A percentile compares a stretch with the other conserved stretches of the same genome.
phyloP scores from a whole-genome alignment of 2,329 filamentous ascomycete genomes.

The Pyrenochaeta sp. region DNA sequence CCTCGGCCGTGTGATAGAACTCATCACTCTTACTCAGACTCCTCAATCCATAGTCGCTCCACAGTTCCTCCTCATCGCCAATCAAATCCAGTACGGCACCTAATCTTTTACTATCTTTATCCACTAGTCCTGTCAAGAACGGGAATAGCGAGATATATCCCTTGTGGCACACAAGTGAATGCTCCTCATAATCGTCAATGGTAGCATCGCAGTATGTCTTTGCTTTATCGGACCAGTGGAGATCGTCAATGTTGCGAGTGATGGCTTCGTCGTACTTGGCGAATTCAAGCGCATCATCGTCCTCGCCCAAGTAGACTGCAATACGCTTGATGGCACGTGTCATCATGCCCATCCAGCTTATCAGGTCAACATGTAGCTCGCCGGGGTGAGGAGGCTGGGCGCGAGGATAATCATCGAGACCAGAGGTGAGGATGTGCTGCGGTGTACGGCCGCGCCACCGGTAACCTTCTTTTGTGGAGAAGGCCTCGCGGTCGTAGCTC shows the following conservation, averaged over 20 bases:
- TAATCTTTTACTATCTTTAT: slow-evolving; percentile 76
- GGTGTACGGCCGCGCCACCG: slow-evolving; percentile 92
- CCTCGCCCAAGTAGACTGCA: slow-evolving; percentile 75
- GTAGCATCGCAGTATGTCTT: slow-evolving; percentile 94
- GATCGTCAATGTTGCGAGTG: slow-evolving; percentile 83
- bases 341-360: slow-evolving; percentile 99
- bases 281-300: slow-evolving; percentile 79
- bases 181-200: slow-evolving; percentile 94
- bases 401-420: slow-evolving; percentile 95
- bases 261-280: slow-evolving; percentile 78
- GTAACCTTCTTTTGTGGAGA: slow-evolving; percentile 90
- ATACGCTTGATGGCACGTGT: slow-evolving; percentile 83
- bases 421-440: slow-evolving; percentile 88
- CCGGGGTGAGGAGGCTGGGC: slow-evolving; percentile 93
- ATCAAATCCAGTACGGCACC: slow-evolving; percentile 80
- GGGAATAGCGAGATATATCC: slow-evolving; percentile 95
- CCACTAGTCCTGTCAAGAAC: slow-evolving; percentile 83
- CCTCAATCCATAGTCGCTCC: slow-evolving; percentile 86
- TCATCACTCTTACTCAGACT: slow-evolving; percentile 85
- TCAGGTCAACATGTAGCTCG: slow-evolving; percentile 92
- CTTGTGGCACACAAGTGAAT: slow-evolving; percentile 89
- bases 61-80: slow-evolving; percentile 83
- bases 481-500: slow-evolving; percentile 88
- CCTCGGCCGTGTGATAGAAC: slow-evolving; percentile 89
- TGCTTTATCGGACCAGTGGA: slow-evolving; percentile 87